Conservation (phyloP, 1,284 basidiomycete species). For the Cutaneotrichosporon cutaneum region DNA sequence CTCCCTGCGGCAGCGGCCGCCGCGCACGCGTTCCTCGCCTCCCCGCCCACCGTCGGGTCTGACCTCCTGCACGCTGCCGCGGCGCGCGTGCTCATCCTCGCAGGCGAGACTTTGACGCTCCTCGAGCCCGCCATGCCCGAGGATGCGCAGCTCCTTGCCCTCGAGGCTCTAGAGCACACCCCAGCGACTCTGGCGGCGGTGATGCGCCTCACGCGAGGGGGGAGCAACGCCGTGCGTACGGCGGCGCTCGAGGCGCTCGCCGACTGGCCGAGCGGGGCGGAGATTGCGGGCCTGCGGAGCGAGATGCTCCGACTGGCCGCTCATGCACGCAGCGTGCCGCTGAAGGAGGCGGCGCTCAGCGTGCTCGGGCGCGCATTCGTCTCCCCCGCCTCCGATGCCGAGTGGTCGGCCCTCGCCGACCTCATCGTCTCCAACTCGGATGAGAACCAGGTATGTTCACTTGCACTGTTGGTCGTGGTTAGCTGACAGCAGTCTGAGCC, state of each 20-base stretch:
- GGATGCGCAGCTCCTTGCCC: slow-evolving; percentile 19
- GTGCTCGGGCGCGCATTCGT: slow-evolving; percentile 30
- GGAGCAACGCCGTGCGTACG: slow-evolving; percentile 19
- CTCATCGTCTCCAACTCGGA: slow-evolving; percentile 10
- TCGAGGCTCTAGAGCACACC: slow-evolving; percentile 5
- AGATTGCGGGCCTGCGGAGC: slow-evolving; percentile 4
- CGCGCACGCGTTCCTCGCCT: slow-evolving; percentile 6
- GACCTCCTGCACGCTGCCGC: slow-evolving; percentile 23
- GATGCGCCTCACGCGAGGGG: not conserved
- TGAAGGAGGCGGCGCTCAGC: slow-evolving; percentile 42
- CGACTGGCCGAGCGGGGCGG: slow-evolving; percentile 6
- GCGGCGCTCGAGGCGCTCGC: slow-evolving; percentile 15
- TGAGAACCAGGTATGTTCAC: slow-evolving; percentile 12
- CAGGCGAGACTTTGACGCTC: slow-evolving; percentile 1
- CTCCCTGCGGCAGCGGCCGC: slow-evolving; percentile 2
- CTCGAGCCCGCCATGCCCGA: slow-evolving; percentile 13
- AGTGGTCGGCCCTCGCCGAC: slow-evolving; percentile 5
- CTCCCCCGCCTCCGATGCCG: not conserved
- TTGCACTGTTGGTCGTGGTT: not conserved
- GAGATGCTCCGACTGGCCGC: not conserved
- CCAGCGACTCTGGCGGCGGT: slow-evolving; percentile 10
- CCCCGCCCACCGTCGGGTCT: slow-evolving; percentile 7
- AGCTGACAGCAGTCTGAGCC: slow-evolving; percentile 35
- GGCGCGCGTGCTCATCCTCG: slow-evolving; percentile 8
- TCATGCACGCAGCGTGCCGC: slow-evolving; percentile 31